Evolutionary conservation across 495 filamentous ascomycete genomes (phyloP), one percentile per base, ranked within the genome.

Genomic region (Chaetomium cochliodes): DNA sequence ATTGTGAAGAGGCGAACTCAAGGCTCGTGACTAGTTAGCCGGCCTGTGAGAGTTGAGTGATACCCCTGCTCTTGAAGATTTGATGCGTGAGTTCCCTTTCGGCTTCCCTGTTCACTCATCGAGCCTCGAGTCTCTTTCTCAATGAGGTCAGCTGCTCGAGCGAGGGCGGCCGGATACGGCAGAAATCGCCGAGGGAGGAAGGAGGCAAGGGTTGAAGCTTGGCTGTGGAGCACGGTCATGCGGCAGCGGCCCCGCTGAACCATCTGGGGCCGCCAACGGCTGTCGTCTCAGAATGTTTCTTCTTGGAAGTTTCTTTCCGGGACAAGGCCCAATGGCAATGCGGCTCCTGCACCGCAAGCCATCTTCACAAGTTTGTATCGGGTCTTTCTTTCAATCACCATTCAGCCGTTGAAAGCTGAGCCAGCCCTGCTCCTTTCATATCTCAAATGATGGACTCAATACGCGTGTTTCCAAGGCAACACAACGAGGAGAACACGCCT

Each of bases 111-210:
- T 60, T 13, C 54, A n/a, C 37, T 42, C 12, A 22, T 18, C 18
- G 7, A 16, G 23, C 13, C 33, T 37, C 33, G 3, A 26, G 12
- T n/a, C 20, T 37, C 44, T 16, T 20, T n/a, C 53, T 50, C 13
- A 26, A 60, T 64, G 58, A 66, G 51, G 62, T 67, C 52, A 63
- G 62, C 28, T 6, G 41, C 33, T 47, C n/a, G 28, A 67, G 63
- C n/a, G 28, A 67, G 63, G 58, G 68, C 68, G 65, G 68, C 58
- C 53, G 33, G 46, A 25, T 7, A 22, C 37, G 68, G 68, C 68
- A 70, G 62, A 67, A 63, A 44, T 20, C 12, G 56, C 7, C 49
- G 11, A 28, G 6, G n/a, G 9, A 16, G 15, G 41, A 15, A 52
- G 22, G 25, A 23, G 7, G 25, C 22, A 26, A 52, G 25, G 12